Evolutionary conservation across 306 rosid species (phyloP), one percentile per base, ranked within the genome.

Genomic region (Cucurbita pepo): DNA sequence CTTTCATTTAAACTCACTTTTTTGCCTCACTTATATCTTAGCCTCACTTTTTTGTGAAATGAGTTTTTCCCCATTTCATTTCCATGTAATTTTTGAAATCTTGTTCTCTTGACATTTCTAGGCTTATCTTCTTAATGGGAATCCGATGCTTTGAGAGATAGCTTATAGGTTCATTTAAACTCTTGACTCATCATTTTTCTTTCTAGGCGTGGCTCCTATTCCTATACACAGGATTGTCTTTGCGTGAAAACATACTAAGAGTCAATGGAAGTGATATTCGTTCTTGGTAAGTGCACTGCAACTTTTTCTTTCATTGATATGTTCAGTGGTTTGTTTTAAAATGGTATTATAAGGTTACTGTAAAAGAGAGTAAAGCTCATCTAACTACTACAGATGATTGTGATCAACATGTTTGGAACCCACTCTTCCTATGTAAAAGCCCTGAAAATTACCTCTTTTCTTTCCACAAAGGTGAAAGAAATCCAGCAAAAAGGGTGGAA

Each of bases 241-340:
- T 94, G 84, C 92, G 99, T 65, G 99, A 94, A 83, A 94, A 94
- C 85, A 94, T 94, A 73, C 79, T 94, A 71, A 88, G 96, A 79
- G 96, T 82, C 81, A 94, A 94, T 19, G 97, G 99, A 75, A 94
- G 99, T 66, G 99, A 94, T 79, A 94, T 94, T 62, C 99, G 96
- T 72, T 85, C 99, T 74, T 94, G 99, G 99, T 94, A 89, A 70
- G 54, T 73, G 48, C 40, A 51, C 55, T 54, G 38, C 12, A 12
- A 56, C 62, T 50, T 21, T 41, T 72, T 53, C 56, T 9, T 54
- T 25, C 63, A 1, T 22, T 70, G 48, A 7, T 54, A 63, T 63
- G 70, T 50, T 36, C 15, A n/a, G 10, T 19, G 40, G n/a, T 50
- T 70, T 41, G 52, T 58, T 44, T 59, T 13, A 6, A 14, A 47